Percentiles rank a stretch among this genome's conserved stretches.
These are phyloP conservation scores for Lactarius evosmus DNA, from an alignment of 768 basidiomycete species.

Conservation along the genomic window DNA sequence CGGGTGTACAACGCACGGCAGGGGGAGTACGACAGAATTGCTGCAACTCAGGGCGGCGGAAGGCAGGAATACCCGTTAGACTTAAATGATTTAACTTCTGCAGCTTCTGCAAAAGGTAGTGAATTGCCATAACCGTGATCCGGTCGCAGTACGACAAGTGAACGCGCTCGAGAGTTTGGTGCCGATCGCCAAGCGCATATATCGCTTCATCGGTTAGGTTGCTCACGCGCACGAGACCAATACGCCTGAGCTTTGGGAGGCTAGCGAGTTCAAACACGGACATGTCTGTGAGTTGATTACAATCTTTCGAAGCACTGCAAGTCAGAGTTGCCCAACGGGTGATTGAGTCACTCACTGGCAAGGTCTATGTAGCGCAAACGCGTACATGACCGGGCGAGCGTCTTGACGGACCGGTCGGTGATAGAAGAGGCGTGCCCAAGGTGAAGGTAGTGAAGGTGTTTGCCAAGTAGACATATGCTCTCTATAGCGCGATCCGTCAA, in stretches of 20 bases:
- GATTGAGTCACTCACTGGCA: slow-evolving; percentile 62
- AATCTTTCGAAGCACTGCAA: slow-evolving; percentile 50
- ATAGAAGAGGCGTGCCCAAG: slow-evolving; percentile 89
- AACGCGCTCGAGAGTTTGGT: slow-evolving; percentile 87
- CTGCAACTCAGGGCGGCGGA: slow-evolving; percentile 81
- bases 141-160: slow-evolving; percentile 98
- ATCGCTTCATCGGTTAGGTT: slow-evolving; percentile 94
- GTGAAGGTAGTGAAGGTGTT: slow-evolving; percentile 91
- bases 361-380: slow-evolving; percentile 93
- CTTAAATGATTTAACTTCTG: slow-evolving; percentile 91
- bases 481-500: slow-evolving; percentile 82
- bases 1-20: slow-evolving; percentile 48
- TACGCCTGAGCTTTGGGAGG: slow-evolving; percentile 85
- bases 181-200: slow-evolving; percentile 80
- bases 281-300: slow-evolving; percentile 84
- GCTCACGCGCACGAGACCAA: slow-evolving; percentile 90
- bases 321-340: slow-evolving; percentile 23
- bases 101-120: slow-evolving; percentile 86
- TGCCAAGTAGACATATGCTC: slow-evolving; percentile 83
- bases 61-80: slow-evolving; percentile 93
- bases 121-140: slow-evolving; percentile 86
- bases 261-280: slow-evolving; percentile 88
- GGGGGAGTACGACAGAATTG: slow-evolving; percentile 88
- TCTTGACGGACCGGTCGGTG: slow-evolving; percentile 83
- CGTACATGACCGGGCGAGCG: slow-evolving; percentile 82